Conservation (phyloP, 2,329 filamentous ascomycete genomes). For the Leptographium wingfieldii region DNA sequence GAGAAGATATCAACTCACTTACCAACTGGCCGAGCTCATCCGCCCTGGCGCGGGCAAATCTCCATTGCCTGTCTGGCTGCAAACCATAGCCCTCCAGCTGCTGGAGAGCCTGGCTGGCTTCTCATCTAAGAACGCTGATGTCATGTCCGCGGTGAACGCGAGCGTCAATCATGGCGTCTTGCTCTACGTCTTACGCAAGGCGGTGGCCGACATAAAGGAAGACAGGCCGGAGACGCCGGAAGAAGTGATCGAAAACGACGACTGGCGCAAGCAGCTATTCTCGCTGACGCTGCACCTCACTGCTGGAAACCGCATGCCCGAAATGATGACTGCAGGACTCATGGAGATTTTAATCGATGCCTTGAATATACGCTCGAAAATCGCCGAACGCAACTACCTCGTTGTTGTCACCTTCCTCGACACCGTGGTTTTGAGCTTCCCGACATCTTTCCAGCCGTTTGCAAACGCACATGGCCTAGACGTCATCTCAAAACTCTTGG, state of each 20-base stretch:
- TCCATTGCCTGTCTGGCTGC: constrained; percentile 57
- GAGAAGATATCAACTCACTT: constrained; percentile 74
- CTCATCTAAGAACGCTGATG: constrained; percentile 63
- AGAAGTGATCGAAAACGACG: constrained; percentile 56
- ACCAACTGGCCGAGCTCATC: constrained; percentile 84
- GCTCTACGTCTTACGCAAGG: constrained; percentile 84
- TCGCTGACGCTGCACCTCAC: constrained; percentile 75
- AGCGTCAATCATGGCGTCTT: constrained; percentile 94
- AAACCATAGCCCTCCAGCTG: constrained; percentile 68
- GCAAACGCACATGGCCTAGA: constrained; percentile 76
- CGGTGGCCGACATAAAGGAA: constrained; percentile 65
- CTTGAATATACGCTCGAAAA: constrained; percentile 65
- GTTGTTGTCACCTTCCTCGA: constrained; percentile 81
- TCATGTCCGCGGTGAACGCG: constrained; percentile 81
- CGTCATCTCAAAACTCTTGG: constrained; percentile 75
- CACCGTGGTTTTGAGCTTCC: constrained; percentile 71
- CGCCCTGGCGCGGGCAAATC: constrained; percentile 58
- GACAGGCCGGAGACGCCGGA: constrained; percentile 43
- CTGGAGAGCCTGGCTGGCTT: constrained; percentile 79
- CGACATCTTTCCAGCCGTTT: constrained; percentile 72
- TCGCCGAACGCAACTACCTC: constrained; percentile 73
- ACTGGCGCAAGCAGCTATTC: constrained; percentile 86
- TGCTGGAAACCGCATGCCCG: constrained; percentile 58
- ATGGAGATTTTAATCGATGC: constrained; percentile 86
- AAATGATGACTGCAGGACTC: constrained; percentile 78